Conservation (phyloP, 208 protist genomes). For the Acanthamoeba polyphaga region DNA sequence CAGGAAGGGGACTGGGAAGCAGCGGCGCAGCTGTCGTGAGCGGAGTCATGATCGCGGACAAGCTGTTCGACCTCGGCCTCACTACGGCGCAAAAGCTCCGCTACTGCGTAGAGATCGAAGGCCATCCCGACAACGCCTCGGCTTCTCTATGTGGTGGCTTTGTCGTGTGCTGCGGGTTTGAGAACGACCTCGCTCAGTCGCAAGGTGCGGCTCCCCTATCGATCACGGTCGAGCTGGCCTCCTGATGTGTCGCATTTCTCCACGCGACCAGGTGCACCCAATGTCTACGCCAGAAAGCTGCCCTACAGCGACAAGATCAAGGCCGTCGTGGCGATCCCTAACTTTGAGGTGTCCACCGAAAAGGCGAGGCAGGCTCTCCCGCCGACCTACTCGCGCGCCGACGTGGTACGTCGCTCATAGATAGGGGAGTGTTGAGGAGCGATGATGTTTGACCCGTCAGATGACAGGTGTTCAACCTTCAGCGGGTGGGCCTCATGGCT, state of each 20-base stretch:
- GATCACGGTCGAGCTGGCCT: neutral
- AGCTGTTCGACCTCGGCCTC: constrained; percentile 20
- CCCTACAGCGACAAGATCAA: constrained; percentile 32
- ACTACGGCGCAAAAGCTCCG: neutral
- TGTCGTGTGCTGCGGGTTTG: constrained; percentile 30
- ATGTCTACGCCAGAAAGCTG: constrained; percentile 4
- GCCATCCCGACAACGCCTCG: constrained; percentile 65
- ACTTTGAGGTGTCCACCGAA: constrained; percentile 60
- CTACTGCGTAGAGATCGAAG: constrained; percentile 57
- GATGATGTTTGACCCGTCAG: neutral
- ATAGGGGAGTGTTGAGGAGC: neutral
- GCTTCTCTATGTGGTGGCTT: constrained; percentile 52
- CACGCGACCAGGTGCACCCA: neutral
- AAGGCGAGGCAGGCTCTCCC: constrained; percentile 70
- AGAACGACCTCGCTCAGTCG: neutral
- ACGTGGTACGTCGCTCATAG: constrained; percentile 29
- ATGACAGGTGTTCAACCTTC: constrained; percentile 63
- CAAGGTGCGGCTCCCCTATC: neutral
- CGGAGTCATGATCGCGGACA: constrained; percentile 63
- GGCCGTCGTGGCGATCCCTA: constrained; percentile 54
- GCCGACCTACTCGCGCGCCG: constrained; percentile 48
- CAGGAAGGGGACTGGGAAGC: constrained; percentile 67
- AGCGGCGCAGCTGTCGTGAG: constrained; percentile 43
- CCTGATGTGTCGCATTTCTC: neutral
- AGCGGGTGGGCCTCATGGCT: constrained; percentile 20